Conservation (phyloP, 306 rosid genomes). For the Lathyrus oleraceus region DNA sequence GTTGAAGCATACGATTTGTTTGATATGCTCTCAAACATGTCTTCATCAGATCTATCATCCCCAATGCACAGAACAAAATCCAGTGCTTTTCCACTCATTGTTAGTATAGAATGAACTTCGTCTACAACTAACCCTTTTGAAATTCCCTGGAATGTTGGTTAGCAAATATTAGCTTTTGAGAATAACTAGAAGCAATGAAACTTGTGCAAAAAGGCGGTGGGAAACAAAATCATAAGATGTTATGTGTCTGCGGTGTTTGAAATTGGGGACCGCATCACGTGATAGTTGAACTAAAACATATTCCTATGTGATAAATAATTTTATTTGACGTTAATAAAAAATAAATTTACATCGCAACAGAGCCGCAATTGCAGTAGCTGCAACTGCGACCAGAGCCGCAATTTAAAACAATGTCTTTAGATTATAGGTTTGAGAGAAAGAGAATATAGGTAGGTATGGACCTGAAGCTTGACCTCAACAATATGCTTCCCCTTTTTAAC, state of each 20-base stretch:
- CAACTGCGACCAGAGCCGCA: neutral
- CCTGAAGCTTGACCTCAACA: conserved; percentile 94
- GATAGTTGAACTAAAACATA: too few species aligned
- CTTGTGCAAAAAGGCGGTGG: too few species aligned
- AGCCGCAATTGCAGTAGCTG: too few species aligned
- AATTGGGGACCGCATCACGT: too few species aligned
- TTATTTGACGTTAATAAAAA: too few species aligned
- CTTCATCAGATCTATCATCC: conserved; percentile 52
- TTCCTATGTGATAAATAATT: too few species aligned
- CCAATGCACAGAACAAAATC: conserved; percentile 51
- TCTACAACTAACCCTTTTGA: conserved; percentile 44
- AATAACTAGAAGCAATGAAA: neutral
- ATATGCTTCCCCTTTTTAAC: conserved; percentile 80
- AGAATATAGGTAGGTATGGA: conserved; percentile 28
- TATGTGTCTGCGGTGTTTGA: too few species aligned
- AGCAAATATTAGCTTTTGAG: conserved; percentile 16
- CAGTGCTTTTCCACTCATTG: conserved; percentile 20
- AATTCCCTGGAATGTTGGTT: conserved; percentile 42
- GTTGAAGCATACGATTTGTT: conserved; percentile 42
- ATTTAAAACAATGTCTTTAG: neutral
- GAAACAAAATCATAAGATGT: too few species aligned
- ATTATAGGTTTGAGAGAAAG: neutral
- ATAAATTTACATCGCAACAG: too few species aligned
- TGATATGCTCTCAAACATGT: conserved; percentile 65
- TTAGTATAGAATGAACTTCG: conserved; percentile 39